phyloP scores from a whole-genome alignment of 805 yeast species.

The Komagataella mondaviorum region DNA sequence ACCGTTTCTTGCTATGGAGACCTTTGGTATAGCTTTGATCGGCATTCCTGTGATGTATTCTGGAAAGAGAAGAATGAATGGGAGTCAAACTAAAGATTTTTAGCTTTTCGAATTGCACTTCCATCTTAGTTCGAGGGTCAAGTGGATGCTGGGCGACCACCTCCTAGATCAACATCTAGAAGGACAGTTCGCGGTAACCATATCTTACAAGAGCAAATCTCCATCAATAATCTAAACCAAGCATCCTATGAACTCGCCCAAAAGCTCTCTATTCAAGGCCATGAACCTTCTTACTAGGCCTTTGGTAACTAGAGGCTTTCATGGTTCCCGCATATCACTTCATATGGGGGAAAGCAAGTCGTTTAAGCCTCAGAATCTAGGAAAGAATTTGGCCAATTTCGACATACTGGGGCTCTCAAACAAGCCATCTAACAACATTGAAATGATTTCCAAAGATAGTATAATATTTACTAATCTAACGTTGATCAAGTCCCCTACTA shows the following conservation, averaged over 20 bases:
- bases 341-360: conserved; percentile 1
- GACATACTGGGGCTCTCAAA: conserved; percentile 29
- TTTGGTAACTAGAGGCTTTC: background rate
- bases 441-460: conserved; percentile 38
- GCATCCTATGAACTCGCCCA: background rate
- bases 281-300: background rate
- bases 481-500: conserved; percentile 26
- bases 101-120: background rate
- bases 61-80: background rate
- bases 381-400: conserved; percentile 24
- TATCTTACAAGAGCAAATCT: background rate
- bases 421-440: conserved; percentile 36
- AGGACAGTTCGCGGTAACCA: background rate
- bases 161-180: background rate
- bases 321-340: background rate
- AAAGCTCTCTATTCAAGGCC: background rate
- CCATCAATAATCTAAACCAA: background rate
- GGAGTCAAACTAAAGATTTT: background rate
- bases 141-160: too few relatives aligned
- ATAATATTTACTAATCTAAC: conserved; percentile 43
- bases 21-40: conserved; percentile 45
- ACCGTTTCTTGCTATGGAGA: conserved; percentile 61
- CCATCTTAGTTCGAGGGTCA: background rate
- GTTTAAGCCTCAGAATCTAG: conserved; percentile 20
- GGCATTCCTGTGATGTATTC: conserved; percentile 21